Evolutionary conservation across 2,329 filamentous ascomycete genomes (phyloP).

Genomic region (Aspergillus pseudoviridinutans): DNA sequence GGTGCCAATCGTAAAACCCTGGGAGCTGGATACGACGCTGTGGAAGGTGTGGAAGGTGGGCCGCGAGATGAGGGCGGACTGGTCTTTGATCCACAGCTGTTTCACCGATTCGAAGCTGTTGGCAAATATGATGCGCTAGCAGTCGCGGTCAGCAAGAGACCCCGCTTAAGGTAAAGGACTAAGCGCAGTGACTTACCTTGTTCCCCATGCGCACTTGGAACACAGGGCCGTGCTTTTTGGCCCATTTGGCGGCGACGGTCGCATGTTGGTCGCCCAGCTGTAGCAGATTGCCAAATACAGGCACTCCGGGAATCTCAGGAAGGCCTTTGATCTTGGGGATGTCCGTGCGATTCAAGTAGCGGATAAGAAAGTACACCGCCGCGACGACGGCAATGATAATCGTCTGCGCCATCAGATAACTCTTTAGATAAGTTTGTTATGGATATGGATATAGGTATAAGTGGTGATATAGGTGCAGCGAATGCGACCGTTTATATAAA

Average conservation of each 20-base stretch:
- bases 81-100: slow-evolving; percentile 71
- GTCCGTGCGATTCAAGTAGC: slow-evolving; percentile 50
- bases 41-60: slow-evolving; percentile 80
- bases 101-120: slow-evolving; percentile 73
- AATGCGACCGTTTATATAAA: neutral
- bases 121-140: slow-evolving; percentile 67
- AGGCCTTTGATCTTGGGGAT: slow-evolving; percentile 58
- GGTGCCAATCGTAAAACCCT: slow-evolving; percentile 78
- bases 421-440: neutral
- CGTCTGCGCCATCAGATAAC: slow-evolving; percentile 12
- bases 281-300: slow-evolving; percentile 60
- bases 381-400: slow-evolving; percentile 31
- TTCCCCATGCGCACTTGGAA: slow-evolving; percentile 68
- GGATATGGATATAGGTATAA: neutral
- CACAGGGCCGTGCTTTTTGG: slow-evolving; percentile 59
- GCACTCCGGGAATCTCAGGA: slow-evolving; percentile 59
- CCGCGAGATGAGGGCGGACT: slow-evolving; percentile 71
- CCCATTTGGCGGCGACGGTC: slow-evolving; percentile 53
- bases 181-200: slow-evolving; percentile 40
- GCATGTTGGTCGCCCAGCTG: slow-evolving; percentile 59
- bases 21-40: slow-evolving; percentile 69
- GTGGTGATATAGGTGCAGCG: neutral
- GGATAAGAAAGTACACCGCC: slow-evolving; percentile 38
- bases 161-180: neutral
- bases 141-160: slow-evolving; percentile 4